phyloP scores from a whole-genome alignment of 2,329 filamentous ascomycete genomes.

The Aulographum hederae region DNA sequence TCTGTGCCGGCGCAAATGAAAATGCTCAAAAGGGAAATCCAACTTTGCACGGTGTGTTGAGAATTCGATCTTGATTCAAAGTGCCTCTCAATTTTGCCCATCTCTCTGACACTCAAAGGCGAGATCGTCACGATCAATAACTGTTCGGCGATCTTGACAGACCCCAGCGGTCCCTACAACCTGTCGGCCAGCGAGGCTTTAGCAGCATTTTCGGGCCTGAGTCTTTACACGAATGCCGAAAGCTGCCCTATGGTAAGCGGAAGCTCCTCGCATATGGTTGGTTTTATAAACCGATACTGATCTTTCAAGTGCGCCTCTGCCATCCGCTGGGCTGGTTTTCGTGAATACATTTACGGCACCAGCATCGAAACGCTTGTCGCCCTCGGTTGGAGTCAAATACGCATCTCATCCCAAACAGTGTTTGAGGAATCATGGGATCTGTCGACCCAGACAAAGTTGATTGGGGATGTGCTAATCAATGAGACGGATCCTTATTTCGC shows the following conservation, averaged over 20 bases:
- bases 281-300: no score
- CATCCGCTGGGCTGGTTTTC: conserved; percentile 37
- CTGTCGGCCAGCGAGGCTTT: conserved; percentile 22
- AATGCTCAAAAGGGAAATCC: conserved; percentile 32
- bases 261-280: no score
- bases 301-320: conserved; percentile 39
- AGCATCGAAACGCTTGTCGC: conserved; percentile 27
- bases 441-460: conserved; percentile 17
- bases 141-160: conserved; percentile 31
- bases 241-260: conserved; percentile 40
- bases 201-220: conserved; percentile 28
- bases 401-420: conserved; percentile 26
- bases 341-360: conserved; percentile 36
- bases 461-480: conserved; percentile 27
- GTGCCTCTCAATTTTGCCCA: no score
- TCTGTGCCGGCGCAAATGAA: conserved; percentile 33
- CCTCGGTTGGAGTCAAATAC: conserved; percentile 33
- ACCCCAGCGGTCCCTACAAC: conserved; percentile 23
- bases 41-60: conserved; percentile 35
- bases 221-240: conserved; percentile 38
- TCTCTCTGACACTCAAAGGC: no score
- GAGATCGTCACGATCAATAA: conserved; percentile 38
- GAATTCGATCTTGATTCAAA: no score
- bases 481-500: conserved; percentile 35
- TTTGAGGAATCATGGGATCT: conserved; percentile 25